phyloP scores from a whole-genome alignment of 2,329 filamentous ascomycete genomes.

The Colletotrichum lupini region DNA sequence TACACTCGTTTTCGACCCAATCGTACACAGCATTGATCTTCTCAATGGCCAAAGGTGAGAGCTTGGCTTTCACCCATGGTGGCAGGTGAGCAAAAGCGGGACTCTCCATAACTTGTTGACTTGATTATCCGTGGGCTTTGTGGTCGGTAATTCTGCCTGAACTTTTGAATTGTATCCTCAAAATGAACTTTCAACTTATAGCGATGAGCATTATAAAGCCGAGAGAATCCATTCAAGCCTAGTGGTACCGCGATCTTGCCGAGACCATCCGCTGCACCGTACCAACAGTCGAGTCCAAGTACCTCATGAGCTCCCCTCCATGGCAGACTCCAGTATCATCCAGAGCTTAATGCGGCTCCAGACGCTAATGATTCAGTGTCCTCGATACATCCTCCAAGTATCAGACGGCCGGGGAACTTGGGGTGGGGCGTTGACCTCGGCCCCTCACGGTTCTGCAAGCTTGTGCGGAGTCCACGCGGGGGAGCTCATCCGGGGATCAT shows the following conservation, averaged over 20 bases:
- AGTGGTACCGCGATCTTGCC: not conserved
- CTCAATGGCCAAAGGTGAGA: slow-evolving; percentile 49
- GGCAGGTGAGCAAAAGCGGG: slow-evolving; percentile 44
- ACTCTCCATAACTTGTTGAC: slow-evolving; percentile 35
- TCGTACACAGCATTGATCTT: slow-evolving; percentile 54
- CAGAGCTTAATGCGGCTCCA: not conserved
- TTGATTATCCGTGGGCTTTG: not conserved
- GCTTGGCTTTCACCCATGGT: slow-evolving; percentile 41
- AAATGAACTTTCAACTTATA: not conserved
- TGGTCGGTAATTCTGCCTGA: not conserved
- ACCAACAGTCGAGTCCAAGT: not conserved
- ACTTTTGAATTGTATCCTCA: not conserved
- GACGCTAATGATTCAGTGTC: not conserved
- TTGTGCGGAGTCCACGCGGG: slow-evolving; percentile 17
- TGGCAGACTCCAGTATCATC: not conserved
- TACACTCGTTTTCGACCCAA: slow-evolving; percentile 55
- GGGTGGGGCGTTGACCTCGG: slow-evolving; percentile 9
- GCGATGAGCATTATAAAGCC: not conserved
- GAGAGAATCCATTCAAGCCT: too few relatives aligned
- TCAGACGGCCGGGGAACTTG: not conserved
- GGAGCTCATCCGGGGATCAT: not conserved
- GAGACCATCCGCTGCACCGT: not conserved
- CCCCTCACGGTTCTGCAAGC: not conserved
- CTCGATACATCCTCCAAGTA: not conserved
- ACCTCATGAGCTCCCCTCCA: not conserved